Percentiles rank a stretch among this genome's conserved stretches.
Conservation (phyloP, 768 basidiomycete genomes). For the Mycena crocata region DNA sequence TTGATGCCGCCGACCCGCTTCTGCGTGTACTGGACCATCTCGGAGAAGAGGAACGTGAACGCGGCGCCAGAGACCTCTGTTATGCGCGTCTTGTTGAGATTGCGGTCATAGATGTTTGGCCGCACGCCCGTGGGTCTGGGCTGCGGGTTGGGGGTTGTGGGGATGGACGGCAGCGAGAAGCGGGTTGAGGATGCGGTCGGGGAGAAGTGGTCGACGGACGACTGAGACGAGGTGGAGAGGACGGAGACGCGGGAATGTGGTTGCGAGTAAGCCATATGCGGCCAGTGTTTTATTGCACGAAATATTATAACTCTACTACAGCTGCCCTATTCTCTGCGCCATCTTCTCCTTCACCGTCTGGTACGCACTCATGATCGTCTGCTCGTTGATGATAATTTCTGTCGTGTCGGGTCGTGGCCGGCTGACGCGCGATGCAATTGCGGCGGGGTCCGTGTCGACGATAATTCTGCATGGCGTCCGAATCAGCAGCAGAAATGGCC, state of each 20-base stretch:
- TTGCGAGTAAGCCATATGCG: constrained; percentile 64
- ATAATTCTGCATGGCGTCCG: constrained; percentile 74
- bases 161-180: constrained; percentile 74
- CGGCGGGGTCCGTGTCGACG: constrained; percentile 94
- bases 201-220: constrained; percentile 61
- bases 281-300: neutral
- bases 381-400: constrained; percentile 99
- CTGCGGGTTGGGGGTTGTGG: constrained; percentile 54
- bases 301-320: constrained; percentile 52
- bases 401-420: constrained; percentile 92
- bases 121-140: constrained; percentile 56
- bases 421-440: constrained; percentile 96
- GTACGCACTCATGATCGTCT: constrained; percentile 94
- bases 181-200: constrained; percentile 73
- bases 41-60: constrained; percentile 92
- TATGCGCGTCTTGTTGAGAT: constrained; percentile 86
- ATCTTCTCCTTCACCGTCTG: constrained; percentile 89
- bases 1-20: constrained; percentile 94
- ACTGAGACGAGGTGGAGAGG: constrained; percentile 70
- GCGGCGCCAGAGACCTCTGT: constrained; percentile 87
- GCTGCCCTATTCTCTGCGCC: constrained; percentile 83
- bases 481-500: neutral
- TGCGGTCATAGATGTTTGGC: constrained; percentile 90
- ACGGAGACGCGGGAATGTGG: constrained; percentile 77
- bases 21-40: constrained; percentile 96